Base-by-base conservation (phyloP, 108 stramenopile genomes). In the Discostella pseudostelligera region DNA sequence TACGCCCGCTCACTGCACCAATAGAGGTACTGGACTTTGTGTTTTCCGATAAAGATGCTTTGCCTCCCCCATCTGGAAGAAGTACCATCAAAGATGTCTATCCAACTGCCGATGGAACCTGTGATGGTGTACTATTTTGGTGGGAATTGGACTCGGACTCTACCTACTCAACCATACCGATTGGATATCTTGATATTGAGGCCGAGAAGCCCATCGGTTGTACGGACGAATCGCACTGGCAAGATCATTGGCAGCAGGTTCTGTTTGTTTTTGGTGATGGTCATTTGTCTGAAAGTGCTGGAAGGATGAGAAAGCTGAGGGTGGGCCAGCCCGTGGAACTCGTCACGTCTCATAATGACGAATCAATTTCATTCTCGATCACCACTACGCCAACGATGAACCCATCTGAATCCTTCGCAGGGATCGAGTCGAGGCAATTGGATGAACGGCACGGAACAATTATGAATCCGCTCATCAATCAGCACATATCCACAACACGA, bases 171-270 rank as follows among this genome's bases (percentile, higher is more conserved):
- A 78, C 71, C 1, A 26, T 47, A 45, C 66, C 75, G 0, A 64
- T 64, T 40, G 67, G 56, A 13, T 68, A 49, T 20, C 22, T 62
- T 37, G 17, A 42, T 0, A 3, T 24, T 13, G 26, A 25, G 28
- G 13, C 20, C 29, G 56, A 24, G 11, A 59, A 54, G 29, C 16
- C 56, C 32, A 59, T 42, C 0, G 70, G 67, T 16, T n/a, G n/a
- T n/a, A n/a, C n/a, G n/a, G 72, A 55, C 29, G 44, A 62, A 42
- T 47, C 67, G 26, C 74, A 42, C 14, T 93, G 83, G 74, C 92
- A 93, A 81, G 92, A 93, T 77, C 92, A 93, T 58, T 93, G 92
- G 92, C 89, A 88, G 20, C 87, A 83, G 62, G 84, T 84, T 57
- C 43, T 93, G 1, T 90, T 76, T 40, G 59, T 85, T 8, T 83